Evolutionary conservation across 805 yeast genomes (phyloP).

Genomic region (Kazachstania martiniae): DNA sequence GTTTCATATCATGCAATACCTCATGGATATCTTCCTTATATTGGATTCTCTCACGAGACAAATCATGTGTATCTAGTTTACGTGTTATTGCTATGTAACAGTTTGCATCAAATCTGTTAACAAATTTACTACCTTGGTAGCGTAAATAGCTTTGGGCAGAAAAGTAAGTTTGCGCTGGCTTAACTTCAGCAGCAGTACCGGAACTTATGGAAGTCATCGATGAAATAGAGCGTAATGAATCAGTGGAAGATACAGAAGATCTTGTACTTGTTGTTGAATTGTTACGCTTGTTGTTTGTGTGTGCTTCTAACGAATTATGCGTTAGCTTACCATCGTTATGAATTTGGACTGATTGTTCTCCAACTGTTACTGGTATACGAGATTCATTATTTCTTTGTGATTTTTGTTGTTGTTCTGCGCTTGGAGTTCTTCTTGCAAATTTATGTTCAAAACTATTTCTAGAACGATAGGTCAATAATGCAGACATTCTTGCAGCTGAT

Average conservation of each 20-base stretch:
- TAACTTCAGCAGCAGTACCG: slow-evolving; percentile 17
- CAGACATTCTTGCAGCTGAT: slow-evolving; percentile 97
- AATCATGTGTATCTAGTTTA: slow-evolving; percentile 90
- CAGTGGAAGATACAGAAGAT: slow-evolving; percentile 13
- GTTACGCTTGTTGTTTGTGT: neutral
- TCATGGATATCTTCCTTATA: slow-evolving; percentile 28
- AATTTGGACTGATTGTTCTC: slow-evolving; percentile 69
- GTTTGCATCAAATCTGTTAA: slow-evolving; percentile 86
- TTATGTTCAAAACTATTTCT: slow-evolving; percentile 84
- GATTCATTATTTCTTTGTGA: slow-evolving; percentile 2
- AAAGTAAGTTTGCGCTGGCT: slow-evolving; percentile 49
- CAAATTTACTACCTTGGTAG: slow-evolving; percentile 88
- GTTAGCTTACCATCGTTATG: slow-evolving; percentile 74
- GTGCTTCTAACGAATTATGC: no score
- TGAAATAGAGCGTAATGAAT: slow-evolving; percentile 21
- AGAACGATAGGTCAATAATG: slow-evolving; percentile 83
- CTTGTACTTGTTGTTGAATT: slow-evolving; percentile 5
- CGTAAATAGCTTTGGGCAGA: slow-evolving; percentile 93
- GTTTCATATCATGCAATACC: slow-evolving; percentile 48
- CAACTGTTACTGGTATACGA: slow-evolving; percentile 33
- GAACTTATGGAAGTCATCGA: slow-evolving; percentile 24
- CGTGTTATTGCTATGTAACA: slow-evolving; percentile 91
- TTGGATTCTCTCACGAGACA: slow-evolving; percentile 62
- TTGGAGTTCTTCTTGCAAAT: slow-evolving; percentile 77
- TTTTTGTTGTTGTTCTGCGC: slow-evolving; percentile 27